A percentile compares a stretch with the other conserved stretches of the same genome.
These are phyloP conservation scores for Didymellaceae sp. DNA, from an alignment of 2,329 filamentous ascomycete species.

Conservation along the genomic window DNA sequence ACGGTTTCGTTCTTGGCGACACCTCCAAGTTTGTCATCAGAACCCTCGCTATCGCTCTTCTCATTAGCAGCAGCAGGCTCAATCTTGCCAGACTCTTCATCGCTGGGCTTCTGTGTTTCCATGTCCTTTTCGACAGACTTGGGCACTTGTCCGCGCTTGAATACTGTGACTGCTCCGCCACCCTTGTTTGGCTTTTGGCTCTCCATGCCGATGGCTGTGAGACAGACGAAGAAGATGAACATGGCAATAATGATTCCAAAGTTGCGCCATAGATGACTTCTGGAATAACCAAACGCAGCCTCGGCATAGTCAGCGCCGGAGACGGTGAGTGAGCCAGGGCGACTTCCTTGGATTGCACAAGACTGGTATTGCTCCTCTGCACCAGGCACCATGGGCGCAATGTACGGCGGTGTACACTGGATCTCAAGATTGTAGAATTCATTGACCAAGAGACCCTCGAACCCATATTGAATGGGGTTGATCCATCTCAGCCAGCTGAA, in stretches of 20 bases:
- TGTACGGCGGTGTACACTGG: slow-evolving; percentile 60
- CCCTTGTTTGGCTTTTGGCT: slow-evolving; percentile 65
- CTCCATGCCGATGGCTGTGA: slow-evolving; percentile 55
- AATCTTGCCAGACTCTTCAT: slow-evolving; percentile 60
- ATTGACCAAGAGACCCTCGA: slow-evolving; percentile 72
- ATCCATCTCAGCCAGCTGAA: slow-evolving; percentile 51
- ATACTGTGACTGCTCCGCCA: slow-evolving; percentile 65
- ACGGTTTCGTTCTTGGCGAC: slow-evolving; percentile 66
- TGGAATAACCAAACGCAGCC: slow-evolving; percentile 61
- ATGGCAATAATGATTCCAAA: slow-evolving; percentile 61
- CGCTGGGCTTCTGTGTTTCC: slow-evolving; percentile 56
- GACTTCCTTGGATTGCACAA: slow-evolving; percentile 65
- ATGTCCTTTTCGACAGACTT: slow-evolving; percentile 64
- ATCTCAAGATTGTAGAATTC: slow-evolving; percentile 69
- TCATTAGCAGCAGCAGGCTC: slow-evolving; percentile 33
- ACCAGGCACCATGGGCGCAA: slow-evolving; percentile 62
- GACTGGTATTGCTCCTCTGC: slow-evolving; percentile 60
- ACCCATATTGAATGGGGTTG: slow-evolving; percentile 71
- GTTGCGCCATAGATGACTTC: slow-evolving; percentile 67
- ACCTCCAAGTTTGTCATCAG: slow-evolving; percentile 44
- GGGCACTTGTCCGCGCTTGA: slow-evolving; percentile 69
- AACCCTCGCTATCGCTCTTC: slow-evolving; percentile 34
- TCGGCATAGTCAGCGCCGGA: slow-evolving; percentile 63
- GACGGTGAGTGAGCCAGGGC: slow-evolving; percentile 60
- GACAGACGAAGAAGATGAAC: slow-evolving; percentile 56